These are phyloP conservation scores for Wallacemonas sp. DNA, from an alignment of 208 protist species.

Conservation along the genomic window DNA sequence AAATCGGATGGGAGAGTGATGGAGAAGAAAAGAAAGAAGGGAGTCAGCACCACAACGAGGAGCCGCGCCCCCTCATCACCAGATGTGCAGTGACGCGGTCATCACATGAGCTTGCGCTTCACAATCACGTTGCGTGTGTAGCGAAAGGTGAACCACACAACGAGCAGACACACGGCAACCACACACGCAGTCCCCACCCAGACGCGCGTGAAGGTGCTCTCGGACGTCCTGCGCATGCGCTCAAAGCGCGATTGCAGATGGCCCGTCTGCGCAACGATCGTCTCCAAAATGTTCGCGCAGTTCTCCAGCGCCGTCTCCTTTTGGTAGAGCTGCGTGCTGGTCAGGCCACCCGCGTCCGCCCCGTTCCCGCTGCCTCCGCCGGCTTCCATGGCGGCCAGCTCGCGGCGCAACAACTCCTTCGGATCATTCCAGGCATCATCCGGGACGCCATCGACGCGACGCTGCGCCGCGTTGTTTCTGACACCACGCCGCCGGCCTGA, in stretches of 20 bases:
- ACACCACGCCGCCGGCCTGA: neutral
- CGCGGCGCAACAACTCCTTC: conserved; percentile 10
- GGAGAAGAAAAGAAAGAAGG: neutral
- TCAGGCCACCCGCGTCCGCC: no score
- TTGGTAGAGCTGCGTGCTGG: no score
- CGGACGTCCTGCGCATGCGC: conserved; percentile 44
- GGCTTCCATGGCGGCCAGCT: conserved; percentile 4
- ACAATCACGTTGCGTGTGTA: conserved; percentile 48
- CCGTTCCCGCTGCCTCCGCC: neutral
- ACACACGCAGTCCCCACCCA: conserved; percentile 34
- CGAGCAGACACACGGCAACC: conserved; percentile 14
- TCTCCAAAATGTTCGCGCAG: no score
- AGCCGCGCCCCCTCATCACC: neutral
- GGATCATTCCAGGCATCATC: conserved; percentile 6
- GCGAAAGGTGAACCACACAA: conserved; percentile 39
- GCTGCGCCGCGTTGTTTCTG: neutral
- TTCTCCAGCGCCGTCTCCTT: no score
- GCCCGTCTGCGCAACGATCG: conserved; percentile 17
- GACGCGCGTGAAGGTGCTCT: conserved; percentile 60
- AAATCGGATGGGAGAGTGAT: no score
- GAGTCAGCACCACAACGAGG: neutral
- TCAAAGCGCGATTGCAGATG: conserved; percentile 22
- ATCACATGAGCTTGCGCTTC: conserved; percentile 55
- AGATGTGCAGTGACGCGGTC: neutral
- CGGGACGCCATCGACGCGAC: neutral